Percentiles rank a stretch among this genome's conserved stretches.
Conservation (phyloP, 1,139 yeast genomes). For the Saccharomycopsis phalli region DNA sequence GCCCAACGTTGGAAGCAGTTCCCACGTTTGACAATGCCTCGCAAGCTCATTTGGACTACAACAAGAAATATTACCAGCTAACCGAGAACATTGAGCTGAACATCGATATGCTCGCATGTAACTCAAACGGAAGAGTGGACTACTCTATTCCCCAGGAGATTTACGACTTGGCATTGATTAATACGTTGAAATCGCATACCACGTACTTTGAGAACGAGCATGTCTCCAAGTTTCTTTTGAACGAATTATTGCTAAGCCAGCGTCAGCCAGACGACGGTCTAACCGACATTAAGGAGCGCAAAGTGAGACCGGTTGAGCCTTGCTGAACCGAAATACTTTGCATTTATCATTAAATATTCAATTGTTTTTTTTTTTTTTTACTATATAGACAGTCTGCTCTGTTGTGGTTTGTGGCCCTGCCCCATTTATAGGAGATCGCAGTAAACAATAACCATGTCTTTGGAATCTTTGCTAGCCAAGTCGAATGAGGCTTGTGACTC, state of each 20-base stretch:
- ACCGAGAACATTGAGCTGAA: not conserved
- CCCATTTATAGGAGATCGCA: too few species aligned
- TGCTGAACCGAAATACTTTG: too few species aligned
- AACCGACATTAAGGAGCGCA: not conserved
- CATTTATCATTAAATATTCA: too few species aligned
- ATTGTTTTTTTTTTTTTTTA: too few species aligned
- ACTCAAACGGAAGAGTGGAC: conserved; percentile 71
- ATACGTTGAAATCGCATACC: conserved; percentile 81
- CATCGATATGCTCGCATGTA: conserved; percentile 28
- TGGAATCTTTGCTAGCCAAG: not conserved
- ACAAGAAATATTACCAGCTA: conserved; percentile 1
- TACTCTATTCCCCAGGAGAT: conserved; percentile 73
- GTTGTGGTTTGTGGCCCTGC: too few species aligned
- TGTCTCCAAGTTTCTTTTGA: conserved; percentile 69
- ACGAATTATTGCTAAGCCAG: conserved; percentile 28
- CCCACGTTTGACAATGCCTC: not conserved
- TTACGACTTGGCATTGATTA: conserved; percentile 67
- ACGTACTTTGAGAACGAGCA: conserved; percentile 84
- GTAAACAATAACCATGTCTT: conserved; percentile 1
- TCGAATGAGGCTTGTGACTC: conserved; percentile 6
- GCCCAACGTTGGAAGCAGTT: not conserved
- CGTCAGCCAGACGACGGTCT: not conserved
- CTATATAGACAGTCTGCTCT: too few species aligned
- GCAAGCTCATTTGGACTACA: conserved; percentile 4
- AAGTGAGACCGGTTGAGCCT: too few species aligned